Evolutionary conservation across 257 asterid species (phyloP), one percentile per base, ranked within the genome.

Genomic region (Przewalskia tangutica): DNA sequence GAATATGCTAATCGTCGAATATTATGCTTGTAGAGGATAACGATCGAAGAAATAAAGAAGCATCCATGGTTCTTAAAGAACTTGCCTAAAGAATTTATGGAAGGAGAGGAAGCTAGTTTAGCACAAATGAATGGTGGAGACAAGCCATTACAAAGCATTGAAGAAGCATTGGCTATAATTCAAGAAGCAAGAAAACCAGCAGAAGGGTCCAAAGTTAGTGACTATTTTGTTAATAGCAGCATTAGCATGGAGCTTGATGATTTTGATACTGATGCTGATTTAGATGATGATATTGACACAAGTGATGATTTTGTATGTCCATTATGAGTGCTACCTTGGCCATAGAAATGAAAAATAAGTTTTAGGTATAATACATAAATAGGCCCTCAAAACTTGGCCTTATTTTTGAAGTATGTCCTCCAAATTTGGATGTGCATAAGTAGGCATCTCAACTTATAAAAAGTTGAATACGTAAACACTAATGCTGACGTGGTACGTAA

Each of bases 91-190:
- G 80, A 75, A 50, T 75, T 75, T 75, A 75, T 75, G 62, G 58
- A 75, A 75, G 80, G 44, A 14, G 80, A 75, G 16, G 80, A 75
- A 75, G 80, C 80, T 12, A 75, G 60, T 73, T 20, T 71, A 71
- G 40, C 23, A 50, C 62, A 75, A 75, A 13, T 23, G 46, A 50
- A 48, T 48, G 38, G 44, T 75, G 80, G 20, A 75, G 80, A 75
- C 2, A 50, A 75, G 11, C 80, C 80, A 50, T 75, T 48, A 0
- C 80, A 75, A 75, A 75, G 80, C 0, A 75, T 75, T 75, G 80
- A 75, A 75, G 80, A 75, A 75, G 80, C 80, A 23, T 75, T 75
- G 62, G 80, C 80, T 75, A 75, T 75, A 50, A 75, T 75, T 50
- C 80, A 75, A 75, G 80, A 75, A 75, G 80, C 80, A 48, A 75